These are phyloP conservation scores for Globisporangium abappressorium DNA, from an alignment of 352 stramenopile species.

Conservation along the genomic window DNA sequence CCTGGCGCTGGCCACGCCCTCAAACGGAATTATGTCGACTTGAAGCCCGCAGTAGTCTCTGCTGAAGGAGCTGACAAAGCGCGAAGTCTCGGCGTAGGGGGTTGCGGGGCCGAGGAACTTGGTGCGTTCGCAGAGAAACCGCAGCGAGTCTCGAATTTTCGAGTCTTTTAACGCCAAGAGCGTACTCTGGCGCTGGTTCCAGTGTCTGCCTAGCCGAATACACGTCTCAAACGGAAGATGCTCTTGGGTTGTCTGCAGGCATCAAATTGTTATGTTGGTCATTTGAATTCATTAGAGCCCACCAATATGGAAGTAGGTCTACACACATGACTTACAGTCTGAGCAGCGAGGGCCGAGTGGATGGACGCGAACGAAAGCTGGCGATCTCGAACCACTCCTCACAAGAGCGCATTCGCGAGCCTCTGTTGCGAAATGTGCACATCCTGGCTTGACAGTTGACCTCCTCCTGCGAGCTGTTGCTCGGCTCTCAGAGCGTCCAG, in stretches of 20 bases:
- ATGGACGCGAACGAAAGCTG: background rate
- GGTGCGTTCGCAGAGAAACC: conserved; percentile 34
- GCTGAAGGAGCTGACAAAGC: background rate
- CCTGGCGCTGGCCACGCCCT: background rate
- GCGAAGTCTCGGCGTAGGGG: conserved; percentile 15
- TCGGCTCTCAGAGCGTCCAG: background rate
- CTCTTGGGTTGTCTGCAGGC: background rate
- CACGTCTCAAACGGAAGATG: background rate
- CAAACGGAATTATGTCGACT: background rate
- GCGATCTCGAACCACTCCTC: background rate
- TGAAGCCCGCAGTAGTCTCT: conserved; percentile 1
- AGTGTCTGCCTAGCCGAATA: conserved; percentile 27
- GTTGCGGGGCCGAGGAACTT: conserved; percentile 29
- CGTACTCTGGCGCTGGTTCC: conserved; percentile 21
- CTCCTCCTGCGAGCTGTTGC: background rate
- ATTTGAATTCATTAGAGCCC: too few species aligned
- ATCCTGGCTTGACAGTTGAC: background rate
- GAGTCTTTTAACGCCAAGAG: conserved; percentile 32
- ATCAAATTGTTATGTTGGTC: background rate
- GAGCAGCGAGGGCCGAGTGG: background rate
- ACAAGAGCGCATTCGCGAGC: background rate
- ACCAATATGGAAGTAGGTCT: background rate
- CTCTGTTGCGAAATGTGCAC: background rate
- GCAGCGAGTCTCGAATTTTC: conserved; percentile 29
- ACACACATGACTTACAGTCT: background rate